Base-by-base conservation (phyloP, 305 asterid species). In the Rubia tinctorum region DNA sequence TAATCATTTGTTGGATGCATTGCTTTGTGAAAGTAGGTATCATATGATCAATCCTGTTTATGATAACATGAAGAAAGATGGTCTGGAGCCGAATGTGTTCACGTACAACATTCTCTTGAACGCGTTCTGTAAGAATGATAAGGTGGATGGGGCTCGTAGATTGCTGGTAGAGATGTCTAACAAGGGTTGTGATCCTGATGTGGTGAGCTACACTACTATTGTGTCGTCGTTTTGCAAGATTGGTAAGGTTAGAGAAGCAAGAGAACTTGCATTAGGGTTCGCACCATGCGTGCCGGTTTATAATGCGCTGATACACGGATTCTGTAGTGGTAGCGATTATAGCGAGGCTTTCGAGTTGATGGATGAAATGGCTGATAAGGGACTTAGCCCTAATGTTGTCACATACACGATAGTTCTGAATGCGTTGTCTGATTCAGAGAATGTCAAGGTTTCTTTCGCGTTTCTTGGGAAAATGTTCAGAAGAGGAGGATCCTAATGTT, bases 41-140 rank as follows among this genome's bases (percentile, higher is more conserved):
- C 86, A 82, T 55, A 84, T 85, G 95, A 87, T 94, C 71, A 90
- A 75, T 85, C 97, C 96, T 30, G 27, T 91, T 67, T 91, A 91
- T 55, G 78, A 80, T 68, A 86, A 94, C 75, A 91, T 94, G 97
- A 89, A 91, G 88, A 87, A 82, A 75, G 97, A 94, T 47, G 96
- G 97, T 44, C 42, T 94, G 78, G 90, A 88, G 80, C 98, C 97
- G 5, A 90, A 94, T 79, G 89, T 91, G 71, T 91, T 79, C 73
- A 94, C 99, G 0, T 91, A 91, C 72, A 94, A 91, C 76, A 90
- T 94, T 73, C 87, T 94, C 45, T 76, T 94, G 92, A 94, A 94
- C 82, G 93, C 96, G 0, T 75, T 94, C 68, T 94, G 97, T 78
- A 94, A 85, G 89, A 91, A 90, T 66, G 79, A 84, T 58, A 86